These are phyloP conservation scores for Alternaria metachromatica DNA, from an alignment of 2,329 filamentous ascomycete species.

Conservation along the genomic window DNA sequence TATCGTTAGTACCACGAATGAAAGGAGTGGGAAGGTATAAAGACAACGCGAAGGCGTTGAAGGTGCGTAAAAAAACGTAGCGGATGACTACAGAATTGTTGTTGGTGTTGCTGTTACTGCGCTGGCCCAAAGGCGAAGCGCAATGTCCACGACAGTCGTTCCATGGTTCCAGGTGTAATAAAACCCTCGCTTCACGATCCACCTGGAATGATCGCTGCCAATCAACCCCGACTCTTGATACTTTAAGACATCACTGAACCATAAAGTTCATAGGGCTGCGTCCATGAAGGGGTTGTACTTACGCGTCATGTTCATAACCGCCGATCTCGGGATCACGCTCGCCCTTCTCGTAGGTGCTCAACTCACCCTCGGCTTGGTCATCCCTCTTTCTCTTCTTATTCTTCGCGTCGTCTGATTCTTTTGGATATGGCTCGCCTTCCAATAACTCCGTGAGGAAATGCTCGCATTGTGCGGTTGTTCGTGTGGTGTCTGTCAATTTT, in stretches of 20 bases:
- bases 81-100: background rate
- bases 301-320: conserved; percentile 35
- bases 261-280: background rate
- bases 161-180: conserved; percentile 1
- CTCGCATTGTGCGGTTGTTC: conserved; percentile 33
- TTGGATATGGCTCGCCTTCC: conserved; percentile 44
- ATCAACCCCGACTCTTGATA: background rate
- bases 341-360: conserved; percentile 31
- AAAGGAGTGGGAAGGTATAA: background rate
- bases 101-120: background rate
- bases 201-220: background rate
- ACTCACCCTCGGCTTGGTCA: conserved; percentile 29
- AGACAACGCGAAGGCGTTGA: background rate
- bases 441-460: conserved; percentile 37
- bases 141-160: background rate
- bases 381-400: conserved; percentile 42
- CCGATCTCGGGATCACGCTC: conserved; percentile 15
- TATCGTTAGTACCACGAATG: conserved; percentile 14
- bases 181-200: conserved; percentile 8
- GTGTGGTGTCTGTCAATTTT: conserved; percentile 28
- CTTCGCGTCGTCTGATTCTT: conserved; percentile 35
- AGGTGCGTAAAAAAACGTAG: background rate
- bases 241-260: background rate
- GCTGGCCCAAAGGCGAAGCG: background rate
- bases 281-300: conserved; percentile 23